Evolutionary conservation across 2,329 filamentous ascomycete genomes (phyloP).

Genomic region (Plenodomus biglobosus): DNA sequence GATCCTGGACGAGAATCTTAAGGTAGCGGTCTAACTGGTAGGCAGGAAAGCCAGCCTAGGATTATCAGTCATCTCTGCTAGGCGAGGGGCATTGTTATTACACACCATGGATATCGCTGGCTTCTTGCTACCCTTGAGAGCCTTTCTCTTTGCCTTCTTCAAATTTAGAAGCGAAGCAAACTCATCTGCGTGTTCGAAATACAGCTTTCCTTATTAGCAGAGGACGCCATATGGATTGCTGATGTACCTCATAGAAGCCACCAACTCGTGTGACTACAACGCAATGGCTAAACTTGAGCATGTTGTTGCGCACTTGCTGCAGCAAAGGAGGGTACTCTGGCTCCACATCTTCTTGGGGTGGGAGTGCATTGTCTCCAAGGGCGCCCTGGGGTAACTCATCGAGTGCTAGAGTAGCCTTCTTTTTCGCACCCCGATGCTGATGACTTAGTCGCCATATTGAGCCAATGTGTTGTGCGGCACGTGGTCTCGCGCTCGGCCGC

Average conservation of each 20-base stretch:
- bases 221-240: constrained; percentile 1
- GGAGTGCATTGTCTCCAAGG: constrained; percentile 49
- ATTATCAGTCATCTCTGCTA: constrained; percentile 9
- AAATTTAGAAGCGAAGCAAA: constrained; percentile 82
- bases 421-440: constrained; percentile 46
- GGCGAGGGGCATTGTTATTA: neutral
- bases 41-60: constrained; percentile 84
- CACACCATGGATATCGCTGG: constrained; percentile 77
- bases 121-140: constrained; percentile 55
- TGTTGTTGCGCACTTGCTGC: constrained; percentile 82
- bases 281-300: constrained; percentile 87
- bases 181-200: constrained; percentile 93
- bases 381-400: constrained; percentile 59
- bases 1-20: constrained; percentile 87
- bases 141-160: constrained; percentile 80
- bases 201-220: constrained; percentile 57
- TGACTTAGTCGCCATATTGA: constrained; percentile 17
- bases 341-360: constrained; percentile 49
- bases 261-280: constrained; percentile 90
- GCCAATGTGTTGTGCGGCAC: constrained; percentile 15
- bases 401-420: constrained; percentile 37
- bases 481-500: constrained; percentile 34
- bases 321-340: constrained; percentile 82
- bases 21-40: constrained; percentile 91
- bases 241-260: constrained; percentile 79